Evolutionary conservation across 306 rosid species (phyloP).

Genomic region (Quillaja saponaria): DNA sequence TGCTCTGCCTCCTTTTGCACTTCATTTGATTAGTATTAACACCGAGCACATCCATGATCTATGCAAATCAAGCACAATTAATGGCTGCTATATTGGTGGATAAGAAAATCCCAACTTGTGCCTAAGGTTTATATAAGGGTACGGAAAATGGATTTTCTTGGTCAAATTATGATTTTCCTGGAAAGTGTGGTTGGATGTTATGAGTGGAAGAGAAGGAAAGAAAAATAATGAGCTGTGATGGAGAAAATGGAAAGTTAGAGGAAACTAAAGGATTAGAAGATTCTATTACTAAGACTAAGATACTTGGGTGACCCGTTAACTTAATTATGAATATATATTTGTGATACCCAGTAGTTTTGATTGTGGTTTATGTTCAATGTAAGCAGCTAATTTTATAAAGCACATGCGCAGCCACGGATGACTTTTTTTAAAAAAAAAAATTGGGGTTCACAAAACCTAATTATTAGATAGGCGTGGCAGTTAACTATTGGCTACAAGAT

Average conservation of each 20-base stretch:
- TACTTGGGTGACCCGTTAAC: slow-evolving; percentile 29
- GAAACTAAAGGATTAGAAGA: slow-evolving; percentile 24
- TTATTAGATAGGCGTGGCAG: too few species aligned
- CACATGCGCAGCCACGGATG: slow-evolving; percentile 44
- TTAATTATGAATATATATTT: too few species aligned
- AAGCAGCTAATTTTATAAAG: too few species aligned
- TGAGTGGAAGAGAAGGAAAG: background rate
- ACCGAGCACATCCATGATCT: slow-evolving; percentile 15
- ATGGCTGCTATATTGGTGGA: too few species aligned
- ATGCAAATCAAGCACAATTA: too few species aligned
- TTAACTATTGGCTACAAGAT: too few species aligned
- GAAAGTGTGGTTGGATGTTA: slow-evolving; percentile 24
- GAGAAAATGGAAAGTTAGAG: slow-evolving; percentile 11
- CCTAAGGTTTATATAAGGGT: slow-evolving; percentile 9
- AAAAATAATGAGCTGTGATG: background rate
- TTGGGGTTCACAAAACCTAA: background rate
- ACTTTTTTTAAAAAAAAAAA: slow-evolving; percentile 11
- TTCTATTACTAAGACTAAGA: slow-evolving; percentile 15
- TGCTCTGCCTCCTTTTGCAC: slow-evolving; percentile 25
- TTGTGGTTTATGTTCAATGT: background rate
- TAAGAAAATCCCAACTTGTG: background rate
- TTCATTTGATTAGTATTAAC: slow-evolving; percentile 30
- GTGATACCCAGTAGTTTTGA: too few species aligned
- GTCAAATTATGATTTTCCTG: slow-evolving; percentile 24
- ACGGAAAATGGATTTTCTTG: slow-evolving; percentile 21